Base-by-base conservation (phyloP, 306 rosid species). In the Macrotyloma uniflorum region DNA sequence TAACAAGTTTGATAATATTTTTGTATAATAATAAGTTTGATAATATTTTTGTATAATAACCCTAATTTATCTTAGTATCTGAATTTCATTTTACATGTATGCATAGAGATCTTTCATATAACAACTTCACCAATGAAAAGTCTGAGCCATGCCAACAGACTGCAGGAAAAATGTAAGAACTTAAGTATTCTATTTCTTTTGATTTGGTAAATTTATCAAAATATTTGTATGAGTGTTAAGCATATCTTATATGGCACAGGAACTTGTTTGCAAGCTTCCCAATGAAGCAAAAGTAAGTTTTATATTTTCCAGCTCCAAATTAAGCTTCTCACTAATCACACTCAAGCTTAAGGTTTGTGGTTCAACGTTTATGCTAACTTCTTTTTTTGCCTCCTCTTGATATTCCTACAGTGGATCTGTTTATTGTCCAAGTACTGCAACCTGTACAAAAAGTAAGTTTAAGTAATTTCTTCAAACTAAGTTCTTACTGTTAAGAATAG, bases 41-140 rank as follows among this genome's bases (percentile, higher is more conserved):
- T n/a, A n/a, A 26, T 26, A 26, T 26, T 26, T 26, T 26, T 26
- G 28, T 26, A 26, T 26, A 2, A 26, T 26, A 26, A 26, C n/a
- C n/a, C n/a, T 2, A 0, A 33, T n/a, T 28, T 4, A 46, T 62
- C 62, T 79, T 67, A 20, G 35, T 14, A 38, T 80, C 50, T 82
- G 10, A 33, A 38, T 75, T 46, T 9, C 28, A 61, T 28, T n/a
- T 26, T 36, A 8, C 50, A 10, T 43, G 61, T 66, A 65, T 67
- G 9, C n/a, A 8, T 2, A 88, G 92, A 16, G 95, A 90, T 84
- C 80, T 90, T 62, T 86, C 95, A 54, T 88, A 81, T 43, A 90
- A 88, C 80, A 81, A 70, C 40, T 83, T 90, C 67, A 73, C 70
- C 20, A 4, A 8, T 16, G 8, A 0, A 23, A 51, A 3, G 45